phyloP scores from a whole-genome alignment of 495 filamentous ascomycete species.

The Trichoderma erinaceum region DNA sequence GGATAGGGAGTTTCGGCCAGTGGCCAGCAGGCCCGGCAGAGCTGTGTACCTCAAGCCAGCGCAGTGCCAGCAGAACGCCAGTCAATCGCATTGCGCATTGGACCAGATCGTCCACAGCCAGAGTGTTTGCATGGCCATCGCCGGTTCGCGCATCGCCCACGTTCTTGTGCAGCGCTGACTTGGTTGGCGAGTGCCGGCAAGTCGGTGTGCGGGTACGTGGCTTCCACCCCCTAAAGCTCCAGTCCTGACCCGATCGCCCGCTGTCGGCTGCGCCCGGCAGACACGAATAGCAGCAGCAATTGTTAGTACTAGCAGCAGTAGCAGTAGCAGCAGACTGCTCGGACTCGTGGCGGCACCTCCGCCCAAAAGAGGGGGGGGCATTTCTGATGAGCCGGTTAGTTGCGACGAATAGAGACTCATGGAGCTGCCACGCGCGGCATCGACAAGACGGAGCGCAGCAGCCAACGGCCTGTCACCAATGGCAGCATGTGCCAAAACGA shows the following conservation, averaged over 20 bases:
- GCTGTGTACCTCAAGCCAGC: too few species aligned
- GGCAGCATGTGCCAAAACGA: neutral
- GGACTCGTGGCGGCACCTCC: neutral
- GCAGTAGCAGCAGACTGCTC: neutral
- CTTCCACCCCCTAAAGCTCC: neutral
- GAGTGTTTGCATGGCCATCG: neutral
- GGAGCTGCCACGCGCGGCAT: constrained; percentile 7
- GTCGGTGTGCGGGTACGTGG: neutral
- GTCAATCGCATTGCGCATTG: neutral
- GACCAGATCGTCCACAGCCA: neutral
- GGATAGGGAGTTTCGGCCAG: neutral
- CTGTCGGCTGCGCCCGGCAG: neutral
- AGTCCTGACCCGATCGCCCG: neutral
- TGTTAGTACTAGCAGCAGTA: neutral
- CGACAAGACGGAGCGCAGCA: neutral
- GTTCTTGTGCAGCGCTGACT: neutral
- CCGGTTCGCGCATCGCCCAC: neutral
- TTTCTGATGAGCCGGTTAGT: neutral
- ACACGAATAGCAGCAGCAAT: neutral
- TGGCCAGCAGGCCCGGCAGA: neutral
- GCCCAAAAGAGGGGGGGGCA: constrained; percentile 3
- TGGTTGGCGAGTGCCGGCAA: neutral
- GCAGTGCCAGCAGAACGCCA: neutral
- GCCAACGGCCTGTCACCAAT: neutral
- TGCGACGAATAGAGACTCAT: constrained; percentile 2